phyloP scores from a whole-genome alignment of 257 asterid species.

The Solanum virginianum region DNA sequence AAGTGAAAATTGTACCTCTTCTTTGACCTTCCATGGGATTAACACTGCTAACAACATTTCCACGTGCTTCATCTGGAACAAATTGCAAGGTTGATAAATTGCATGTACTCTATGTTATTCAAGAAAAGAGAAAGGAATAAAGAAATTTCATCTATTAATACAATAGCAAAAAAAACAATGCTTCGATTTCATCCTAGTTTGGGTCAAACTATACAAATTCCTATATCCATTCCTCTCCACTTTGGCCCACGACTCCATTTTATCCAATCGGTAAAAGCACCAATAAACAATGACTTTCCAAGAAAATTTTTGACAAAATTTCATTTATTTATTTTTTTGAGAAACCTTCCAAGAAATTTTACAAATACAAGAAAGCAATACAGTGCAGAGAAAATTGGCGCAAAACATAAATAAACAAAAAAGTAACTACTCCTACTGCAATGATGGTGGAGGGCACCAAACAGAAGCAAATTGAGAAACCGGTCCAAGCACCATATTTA shows the following conservation, averaged over 20 bases:
- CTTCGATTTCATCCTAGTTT: background rate
- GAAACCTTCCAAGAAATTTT: background rate
- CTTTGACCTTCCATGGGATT: slow-evolving; percentile 41
- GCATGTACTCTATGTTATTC: background rate
- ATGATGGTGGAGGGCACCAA: background rate
- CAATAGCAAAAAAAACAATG: background rate
- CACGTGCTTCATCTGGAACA: slow-evolving; percentile 42
- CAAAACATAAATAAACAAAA: background rate
- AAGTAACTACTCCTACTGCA: background rate
- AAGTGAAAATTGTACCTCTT: slow-evolving; percentile 40
- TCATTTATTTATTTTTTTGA: too few relatives aligned
- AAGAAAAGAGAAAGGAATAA: background rate
- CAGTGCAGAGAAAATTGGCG: background rate
- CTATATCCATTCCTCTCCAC: background rate
- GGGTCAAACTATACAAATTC: background rate
- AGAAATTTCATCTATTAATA: background rate
- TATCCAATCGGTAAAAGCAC: background rate
- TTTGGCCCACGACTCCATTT: background rate
- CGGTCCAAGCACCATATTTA: background rate
- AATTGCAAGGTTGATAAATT: background rate
- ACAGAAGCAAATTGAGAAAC: background rate
- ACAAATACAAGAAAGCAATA: background rate
- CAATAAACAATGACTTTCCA: background rate
- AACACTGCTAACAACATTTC: slow-evolving; percentile 35
- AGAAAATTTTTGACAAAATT: background rate